Evolutionary conservation across 2,329 filamentous ascomycete species (phyloP), one percentile per base, ranked within the genome.

Genomic region (Cladosporium sp.): DNA sequence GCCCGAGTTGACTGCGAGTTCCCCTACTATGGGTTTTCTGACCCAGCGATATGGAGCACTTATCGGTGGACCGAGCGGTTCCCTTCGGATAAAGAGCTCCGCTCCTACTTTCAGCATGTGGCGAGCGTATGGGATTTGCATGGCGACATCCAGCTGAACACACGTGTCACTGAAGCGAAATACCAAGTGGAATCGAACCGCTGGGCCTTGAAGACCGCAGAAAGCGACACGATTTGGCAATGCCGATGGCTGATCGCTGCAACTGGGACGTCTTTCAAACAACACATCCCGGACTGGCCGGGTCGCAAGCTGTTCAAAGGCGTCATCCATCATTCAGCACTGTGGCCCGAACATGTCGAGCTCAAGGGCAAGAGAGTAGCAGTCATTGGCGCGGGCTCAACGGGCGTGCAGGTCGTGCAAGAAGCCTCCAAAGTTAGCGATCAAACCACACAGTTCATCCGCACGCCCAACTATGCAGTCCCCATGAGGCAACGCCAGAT

Each of bases 391-490:
- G 79, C 77, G 5, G 80, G 80, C 10, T 76, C 78, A 2, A 79
- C 79, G 0, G 79, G 76, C 6, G 76, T 82, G 2, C 80, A 82
- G 59, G 72, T 75, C 46, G 73, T 71, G 2, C 74, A 77, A 57
- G 73, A 75, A 58, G 66, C 72, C 5, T 70, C 71, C 49, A 72
- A 72, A 32, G 67, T 70, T 13, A 70, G 68, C 13, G 58, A 57
- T 1, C 77, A 73, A 2, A 73, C 90, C 1, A 81, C 78, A 1
- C 84, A 90, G 28, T 89, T 89, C 74, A 86, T 90, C 70, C 82
- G 88, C 16, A 90, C 87, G 0, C 88, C 88, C 0, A 90, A 90
- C 65, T 78, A 88, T 4, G 85, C 85, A 0, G 70, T 90, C 1
- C 87, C 87, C 0, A 88, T 90, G 85, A 79, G 82, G 3, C 82